A percentile compares a stretch with the other conserved stretches of the same genome.
These are phyloP conservation scores for Amoebophrya sp. DNA, from an alignment of 169 alveolate species.

Conservation along the genomic window DNA sequence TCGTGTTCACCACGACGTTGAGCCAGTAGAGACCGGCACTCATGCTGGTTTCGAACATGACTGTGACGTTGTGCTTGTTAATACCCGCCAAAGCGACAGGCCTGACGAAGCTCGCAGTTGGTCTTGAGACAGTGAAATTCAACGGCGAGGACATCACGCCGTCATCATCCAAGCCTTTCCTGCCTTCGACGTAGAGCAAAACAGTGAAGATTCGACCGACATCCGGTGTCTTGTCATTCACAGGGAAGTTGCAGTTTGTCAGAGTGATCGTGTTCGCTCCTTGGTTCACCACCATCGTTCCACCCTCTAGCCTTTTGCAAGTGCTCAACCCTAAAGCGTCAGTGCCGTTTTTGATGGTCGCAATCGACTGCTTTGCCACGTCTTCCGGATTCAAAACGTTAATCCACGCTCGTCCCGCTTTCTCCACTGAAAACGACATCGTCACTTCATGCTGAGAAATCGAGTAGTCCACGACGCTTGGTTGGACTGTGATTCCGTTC, in stretches of 20 bases:
- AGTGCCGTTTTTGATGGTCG: not conserved
- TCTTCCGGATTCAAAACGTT: not conserved
- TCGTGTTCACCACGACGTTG: not conserved
- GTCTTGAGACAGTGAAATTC: not conserved
- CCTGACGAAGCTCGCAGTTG: constrained; percentile 8
- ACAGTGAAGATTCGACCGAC: not conserved
- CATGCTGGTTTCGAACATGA: not conserved
- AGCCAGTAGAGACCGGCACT: not conserved
- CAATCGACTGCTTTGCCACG: constrained; percentile 1
- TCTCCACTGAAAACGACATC: not conserved
- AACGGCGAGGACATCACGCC: not conserved
- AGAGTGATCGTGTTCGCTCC: not conserved
- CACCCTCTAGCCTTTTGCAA: not conserved
- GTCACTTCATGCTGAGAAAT: not conserved
- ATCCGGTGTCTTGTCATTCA: not conserved
- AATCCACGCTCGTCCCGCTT: not conserved
- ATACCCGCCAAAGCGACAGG: not conserved
- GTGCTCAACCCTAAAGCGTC: not conserved
- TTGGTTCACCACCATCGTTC: not conserved
- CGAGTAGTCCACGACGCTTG: not conserved
- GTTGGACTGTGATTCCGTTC: not conserved
- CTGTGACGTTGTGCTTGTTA: not conserved
- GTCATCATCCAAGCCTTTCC: not conserved
- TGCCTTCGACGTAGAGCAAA: not conserved
- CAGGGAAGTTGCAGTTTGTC: constrained; percentile 25